Evolutionary conservation across 805 yeast species (phyloP).

Genomic region (Metschnikowia orientalis): DNA sequence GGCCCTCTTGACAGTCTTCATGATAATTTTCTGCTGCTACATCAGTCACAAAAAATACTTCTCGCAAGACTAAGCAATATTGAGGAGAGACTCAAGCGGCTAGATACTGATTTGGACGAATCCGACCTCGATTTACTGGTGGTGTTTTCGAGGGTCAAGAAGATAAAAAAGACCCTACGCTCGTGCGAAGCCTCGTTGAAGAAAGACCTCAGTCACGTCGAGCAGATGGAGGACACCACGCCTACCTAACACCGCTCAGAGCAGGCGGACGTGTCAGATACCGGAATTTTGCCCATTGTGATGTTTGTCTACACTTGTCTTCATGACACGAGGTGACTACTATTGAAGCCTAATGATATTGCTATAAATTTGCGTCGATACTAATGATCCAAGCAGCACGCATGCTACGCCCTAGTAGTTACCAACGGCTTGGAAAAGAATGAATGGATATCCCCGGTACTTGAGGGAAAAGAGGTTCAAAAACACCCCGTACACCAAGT

Average conservation of each 20-base stretch:
- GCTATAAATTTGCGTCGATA: too few relatives aligned
- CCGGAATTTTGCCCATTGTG: too few relatives aligned
- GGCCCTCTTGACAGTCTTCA: constrained; percentile 50
- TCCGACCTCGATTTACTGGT: constrained; percentile 20
- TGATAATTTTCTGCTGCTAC: constrained; percentile 47
- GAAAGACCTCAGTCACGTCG: constrained; percentile 35
- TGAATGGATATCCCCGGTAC: constrained; percentile 73
- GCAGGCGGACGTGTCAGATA: too few relatives aligned
- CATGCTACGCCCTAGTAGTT: too few relatives aligned
- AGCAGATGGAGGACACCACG: constrained; percentile 2
- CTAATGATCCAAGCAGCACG: too few relatives aligned
- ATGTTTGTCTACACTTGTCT: too few relatives aligned
- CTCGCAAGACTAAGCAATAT: constrained; percentile 44
- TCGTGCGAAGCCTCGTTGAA: constrained; percentile 27
- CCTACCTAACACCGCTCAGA: too few relatives aligned
- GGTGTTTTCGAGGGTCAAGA: constrained; percentile 21
- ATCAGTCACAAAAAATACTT: constrained; percentile 54
- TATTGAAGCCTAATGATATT: too few relatives aligned
- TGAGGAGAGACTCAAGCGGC: constrained; percentile 29
- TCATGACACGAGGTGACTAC: too few relatives aligned
- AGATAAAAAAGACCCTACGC: constrained; percentile 30
- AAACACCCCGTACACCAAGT: constrained; percentile 58
- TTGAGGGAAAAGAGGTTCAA: constrained; percentile 66
- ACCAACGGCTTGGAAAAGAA: constrained; percentile 35
- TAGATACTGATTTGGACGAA: constrained; percentile 21